phyloP scores from a whole-genome alignment of 2,329 filamentous ascomycete genomes.

The Penicillium sp. region DNA sequence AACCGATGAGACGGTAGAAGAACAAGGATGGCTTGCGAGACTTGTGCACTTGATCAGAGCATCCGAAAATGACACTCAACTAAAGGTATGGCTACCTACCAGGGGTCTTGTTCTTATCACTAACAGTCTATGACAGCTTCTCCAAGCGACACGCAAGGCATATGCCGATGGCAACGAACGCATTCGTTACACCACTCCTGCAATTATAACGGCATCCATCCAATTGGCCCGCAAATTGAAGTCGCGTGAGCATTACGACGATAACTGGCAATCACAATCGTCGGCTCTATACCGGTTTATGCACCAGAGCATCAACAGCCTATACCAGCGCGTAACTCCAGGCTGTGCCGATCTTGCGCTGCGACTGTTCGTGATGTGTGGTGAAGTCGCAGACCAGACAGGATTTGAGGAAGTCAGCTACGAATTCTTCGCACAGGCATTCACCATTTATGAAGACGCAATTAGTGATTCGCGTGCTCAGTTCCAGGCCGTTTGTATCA shows the following conservation, averaged over 20 bases:
- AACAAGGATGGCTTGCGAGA: constrained; percentile 94
- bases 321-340: constrained; percentile 81
- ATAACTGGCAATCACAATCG: constrained; percentile 70
- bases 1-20: constrained; percentile 96
- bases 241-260: constrained; percentile 79
- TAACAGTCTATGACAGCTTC: constrained; percentile 52
- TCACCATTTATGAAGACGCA: constrained; percentile 95
- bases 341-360: constrained; percentile 84
- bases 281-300: constrained; percentile 93
- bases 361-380: constrained; percentile 85
- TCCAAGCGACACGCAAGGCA: constrained; percentile 82
- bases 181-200: constrained; percentile 92
- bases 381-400: constrained; percentile 86
- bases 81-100: constrained; percentile 56
- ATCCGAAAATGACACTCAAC: constrained; percentile 87
- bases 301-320: constrained; percentile 78
- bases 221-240: constrained; percentile 89
- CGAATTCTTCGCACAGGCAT: constrained; percentile 97
- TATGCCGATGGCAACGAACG: constrained; percentile 91
- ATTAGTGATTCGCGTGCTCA: constrained; percentile 94
- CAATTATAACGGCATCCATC: constrained; percentile 83
- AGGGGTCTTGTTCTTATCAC: neutral
- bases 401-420: constrained; percentile 95
- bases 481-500: constrained; percentile 95
- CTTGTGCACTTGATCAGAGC: constrained; percentile 84